Evolutionary conservation across 2,329 filamentous ascomycete species (phyloP), one percentile per base, ranked within the genome.

Genomic region (Claviceps africana): DNA sequence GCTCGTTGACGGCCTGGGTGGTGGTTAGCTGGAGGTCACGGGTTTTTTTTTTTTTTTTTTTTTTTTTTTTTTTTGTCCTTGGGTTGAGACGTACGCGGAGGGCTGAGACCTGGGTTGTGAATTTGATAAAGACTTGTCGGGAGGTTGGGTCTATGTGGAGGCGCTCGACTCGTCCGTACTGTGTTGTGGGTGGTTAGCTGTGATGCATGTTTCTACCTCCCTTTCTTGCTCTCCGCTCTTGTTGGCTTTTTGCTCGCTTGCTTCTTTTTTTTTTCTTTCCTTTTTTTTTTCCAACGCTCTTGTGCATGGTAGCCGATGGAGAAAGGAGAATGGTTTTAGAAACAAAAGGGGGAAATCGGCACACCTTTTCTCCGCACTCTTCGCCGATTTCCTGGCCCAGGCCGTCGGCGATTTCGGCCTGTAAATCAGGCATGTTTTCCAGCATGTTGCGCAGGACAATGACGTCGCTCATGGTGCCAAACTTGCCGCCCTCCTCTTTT

Each of bases 341-440:
- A 28, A 44, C n/a, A 30, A 9, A 1, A 37, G 33, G 3, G 15
- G 19, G 30, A n/a, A 28, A n/a, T 30, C 3, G 3, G 35, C 48
- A 19, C 55, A 83, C 79, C 75, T 90, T 89, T 57, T 88, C 81
- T 48, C 83, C 83, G 67, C 94, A 96, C 64, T 95, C 88, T 62
- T 96, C 88, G 7, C 93, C 93, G 67, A 98, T 96, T 65, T 96
- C 90, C 70, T 97, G 91, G 59, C 91, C 83, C 49, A 98, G 71
- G 0, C 81, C 81, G 15, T 77, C 76, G 54, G 83, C 79, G 48
- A 95, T 80, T 66, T 96, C 91, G n/a, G 74, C 75, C 53, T 84
- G 78, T 45, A 95, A 70, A 63, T 95, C 73, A 2, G 71, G 77
- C 74, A 97, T 82, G 6, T 85, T 86, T 56, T 93, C 82, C 1